Evolutionary conservation across 345 rosid genomes (phyloP), one percentile per base, ranked within the genome.

Genomic region (Gossypioides kirkii): DNA sequence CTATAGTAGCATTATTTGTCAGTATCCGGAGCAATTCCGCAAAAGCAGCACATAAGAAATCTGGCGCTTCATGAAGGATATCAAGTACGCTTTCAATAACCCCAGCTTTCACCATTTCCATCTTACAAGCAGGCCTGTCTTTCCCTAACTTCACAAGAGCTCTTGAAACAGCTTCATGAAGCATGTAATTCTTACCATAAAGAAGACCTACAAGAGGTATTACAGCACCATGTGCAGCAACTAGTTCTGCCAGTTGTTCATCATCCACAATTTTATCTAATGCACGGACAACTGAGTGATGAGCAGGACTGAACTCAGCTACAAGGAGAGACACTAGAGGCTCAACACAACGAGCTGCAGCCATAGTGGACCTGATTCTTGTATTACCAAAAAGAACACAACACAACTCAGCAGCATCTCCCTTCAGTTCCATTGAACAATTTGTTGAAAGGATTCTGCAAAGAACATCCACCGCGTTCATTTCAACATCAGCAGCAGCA

Each of bases 41-140:
- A 80, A 93, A 90, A 47, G 97, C 94, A 72, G 98, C 87, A 79
- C 97, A 91, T 18, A 93, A 92, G 82, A 90, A 96, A 80, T 93
- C 96, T 6, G 99, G 98, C 18, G 98, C 99, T 69, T 91, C 97
- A 46, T 87, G 93, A 73, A 96, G 90, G 82, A 96, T 86, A 81
- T 91, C 94, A 50, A 96, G 98, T 56, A 85, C 74, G 76, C 97
- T 87, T 80, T 96, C 97, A 58, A 93, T 93, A 23, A 90, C 92
- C 63, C 99, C 98, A 73, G 97, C 90, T 88, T 91, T 96, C 73
- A 93, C 99, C 98, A 96, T 96, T 83, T 91, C 98, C 86, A 93
- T 77, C 84, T 93, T 96, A 84, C 97, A 93, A 50, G 90, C 89
- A 73, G 98, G 98, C 76, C 99, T 90, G 82, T 96, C 98, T 83